These are phyloP conservation scores for Mortierella sp. DNA, from an alignment of 371 early-diverging fungal species.

Conservation along the genomic window DNA sequence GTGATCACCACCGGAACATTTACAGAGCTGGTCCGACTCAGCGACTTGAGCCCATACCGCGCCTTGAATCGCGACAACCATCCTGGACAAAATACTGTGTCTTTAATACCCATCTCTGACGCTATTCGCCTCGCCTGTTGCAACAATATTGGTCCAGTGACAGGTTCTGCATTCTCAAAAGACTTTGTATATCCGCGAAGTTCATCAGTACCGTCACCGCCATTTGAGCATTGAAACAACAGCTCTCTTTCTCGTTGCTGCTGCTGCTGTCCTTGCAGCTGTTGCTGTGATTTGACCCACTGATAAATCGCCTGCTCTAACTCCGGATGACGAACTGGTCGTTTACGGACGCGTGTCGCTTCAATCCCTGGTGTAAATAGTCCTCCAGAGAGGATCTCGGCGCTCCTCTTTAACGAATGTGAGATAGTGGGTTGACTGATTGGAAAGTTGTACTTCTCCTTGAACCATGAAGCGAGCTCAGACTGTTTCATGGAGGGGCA, in stretches of 20 bases:
- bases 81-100: constrained; percentile 44
- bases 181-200: background rate
- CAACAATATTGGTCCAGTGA: constrained; percentile 35
- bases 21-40: background rate
- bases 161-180: background rate
- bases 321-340: constrained; percentile 53
- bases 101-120: constrained; percentile 36
- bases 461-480: constrained; percentile 46
- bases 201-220: background rate
- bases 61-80: constrained; percentile 51
- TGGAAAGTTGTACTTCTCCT: constrained; percentile 16
- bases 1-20: background rate
- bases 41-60: constrained; percentile 23
- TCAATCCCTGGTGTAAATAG: constrained; percentile 22
- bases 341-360: constrained; percentile 28
- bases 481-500: constrained; percentile 45
- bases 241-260: background rate
- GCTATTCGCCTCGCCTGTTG: constrained; percentile 39
- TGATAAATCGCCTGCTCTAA: constrained; percentile 43
- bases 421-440: constrained; percentile 51
- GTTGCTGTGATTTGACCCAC: constrained; percentile 34
- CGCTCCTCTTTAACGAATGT: constrained; percentile 36
- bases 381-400: constrained; percentile 28
- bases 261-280: constrained; percentile 2
- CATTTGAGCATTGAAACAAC: background rate